Conservation (phyloP, 352 stramenopile genomes). For the Saprolegnia parasitica region DNA sequence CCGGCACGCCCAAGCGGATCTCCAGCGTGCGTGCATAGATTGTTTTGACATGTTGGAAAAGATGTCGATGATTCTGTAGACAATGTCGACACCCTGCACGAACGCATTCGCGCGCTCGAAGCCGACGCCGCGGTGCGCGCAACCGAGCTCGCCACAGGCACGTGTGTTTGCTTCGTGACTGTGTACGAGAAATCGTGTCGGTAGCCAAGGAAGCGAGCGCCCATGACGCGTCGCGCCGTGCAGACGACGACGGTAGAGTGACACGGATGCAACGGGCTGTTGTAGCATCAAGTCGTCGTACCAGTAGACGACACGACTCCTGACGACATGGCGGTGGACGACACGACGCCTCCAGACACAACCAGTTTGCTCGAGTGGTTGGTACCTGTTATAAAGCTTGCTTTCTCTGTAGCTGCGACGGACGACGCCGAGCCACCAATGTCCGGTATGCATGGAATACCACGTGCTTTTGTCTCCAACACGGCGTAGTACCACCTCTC, state of each 20-base stretch:
- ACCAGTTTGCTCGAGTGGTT: neutral
- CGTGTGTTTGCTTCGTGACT: neutral
- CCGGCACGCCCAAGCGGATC: neutral
- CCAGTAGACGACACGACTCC: neutral
- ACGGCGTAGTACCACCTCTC: neutral
- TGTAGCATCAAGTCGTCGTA: too few species aligned
- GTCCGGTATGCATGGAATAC: too few species aligned
- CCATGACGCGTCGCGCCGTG: neutral
- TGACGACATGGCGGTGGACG: neutral
- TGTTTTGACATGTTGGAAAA: neutral
- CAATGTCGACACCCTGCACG: neutral
- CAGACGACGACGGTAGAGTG: neutral
- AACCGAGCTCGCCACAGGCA: slow-evolving; percentile 3
- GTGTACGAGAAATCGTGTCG: neutral
- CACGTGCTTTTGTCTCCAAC: too few species aligned
- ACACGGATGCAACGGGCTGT: neutral
- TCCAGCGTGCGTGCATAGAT: neutral
- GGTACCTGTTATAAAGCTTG: neutral
- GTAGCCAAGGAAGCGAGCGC: slow-evolving; percentile 9
- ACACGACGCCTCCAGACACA: neutral
- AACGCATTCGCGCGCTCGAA: neutral
- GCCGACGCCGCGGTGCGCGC: neutral
- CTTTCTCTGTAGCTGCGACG: too few species aligned
- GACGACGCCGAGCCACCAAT: too few species aligned
- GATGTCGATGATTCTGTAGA: neutral